phyloP scores from a whole-genome alignment of 2,329 filamentous ascomycete genomes.

The Stachybotrys chlorohalonatus region DNA sequence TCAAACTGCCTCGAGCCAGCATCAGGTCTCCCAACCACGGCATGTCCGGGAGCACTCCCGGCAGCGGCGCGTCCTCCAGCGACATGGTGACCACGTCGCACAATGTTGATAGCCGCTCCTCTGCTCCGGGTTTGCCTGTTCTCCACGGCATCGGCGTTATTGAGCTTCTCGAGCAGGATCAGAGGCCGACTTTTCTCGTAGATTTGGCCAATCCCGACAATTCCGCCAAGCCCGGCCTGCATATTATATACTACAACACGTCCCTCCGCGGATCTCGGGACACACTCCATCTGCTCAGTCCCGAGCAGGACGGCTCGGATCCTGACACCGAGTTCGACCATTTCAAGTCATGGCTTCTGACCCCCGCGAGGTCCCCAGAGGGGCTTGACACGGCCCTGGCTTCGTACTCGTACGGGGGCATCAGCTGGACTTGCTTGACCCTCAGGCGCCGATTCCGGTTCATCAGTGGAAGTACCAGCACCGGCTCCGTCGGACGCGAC shows the following conservation, averaged over 20 bases:
- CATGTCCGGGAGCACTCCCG: slow-evolving; percentile 40
- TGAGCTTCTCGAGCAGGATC: slow-evolving; percentile 69
- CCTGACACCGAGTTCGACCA: slow-evolving; percentile 41
- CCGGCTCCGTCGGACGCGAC: slow-evolving; percentile 22
- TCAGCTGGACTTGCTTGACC: slow-evolving; percentile 63
- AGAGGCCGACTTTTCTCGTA: slow-evolving; percentile 67
- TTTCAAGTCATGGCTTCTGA: slow-evolving; percentile 64
- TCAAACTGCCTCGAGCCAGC: slow-evolving; percentile 45
- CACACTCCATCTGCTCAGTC: slow-evolving; percentile 47
- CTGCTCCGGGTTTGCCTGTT: slow-evolving; percentile 40
- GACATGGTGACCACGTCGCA: slow-evolving; percentile 40
- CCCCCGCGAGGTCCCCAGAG: slow-evolving; percentile 41
- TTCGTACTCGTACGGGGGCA: slow-evolving; percentile 52
- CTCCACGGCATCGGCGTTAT: slow-evolving; percentile 58
- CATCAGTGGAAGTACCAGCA: slow-evolving; percentile 45
- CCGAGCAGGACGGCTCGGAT: slow-evolving; percentile 33
- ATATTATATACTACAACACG: slow-evolving; percentile 60
- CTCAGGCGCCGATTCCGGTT: slow-evolving; percentile 60
- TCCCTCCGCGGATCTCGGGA: slow-evolving; percentile 50
- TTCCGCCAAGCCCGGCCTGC: slow-evolving; percentile 41
- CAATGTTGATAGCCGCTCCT: slow-evolving; percentile 41
- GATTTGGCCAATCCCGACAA: slow-evolving; percentile 55
- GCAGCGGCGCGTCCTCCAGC: slow-evolving; percentile 43
- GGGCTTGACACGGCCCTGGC: slow-evolving; percentile 42
- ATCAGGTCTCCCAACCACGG: slow-evolving; percentile 37